These are phyloP conservation scores for Coemansia sp. DNA, from an alignment of 192 early-diverging fungal genomes.

Conservation along the genomic window DNA sequence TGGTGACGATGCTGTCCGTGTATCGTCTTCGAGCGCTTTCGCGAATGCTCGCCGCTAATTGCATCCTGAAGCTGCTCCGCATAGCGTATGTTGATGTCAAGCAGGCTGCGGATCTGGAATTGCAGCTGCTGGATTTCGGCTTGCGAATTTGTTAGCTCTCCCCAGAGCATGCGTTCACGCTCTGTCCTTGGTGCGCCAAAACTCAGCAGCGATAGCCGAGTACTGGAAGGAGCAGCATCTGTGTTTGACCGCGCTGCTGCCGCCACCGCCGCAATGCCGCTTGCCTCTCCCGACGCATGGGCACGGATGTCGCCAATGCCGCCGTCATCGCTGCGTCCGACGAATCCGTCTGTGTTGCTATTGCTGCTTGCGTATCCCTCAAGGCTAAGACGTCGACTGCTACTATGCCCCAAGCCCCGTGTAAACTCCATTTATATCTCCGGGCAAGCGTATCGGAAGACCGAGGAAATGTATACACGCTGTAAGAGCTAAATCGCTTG, in stretches of 20 bases:
- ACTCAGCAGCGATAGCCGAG: neutral
- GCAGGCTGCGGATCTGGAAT: conserved; percentile 20
- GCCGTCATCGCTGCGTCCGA: neutral
- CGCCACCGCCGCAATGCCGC: neutral
- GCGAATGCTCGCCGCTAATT: conserved; percentile 11
- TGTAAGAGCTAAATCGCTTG: neutral
- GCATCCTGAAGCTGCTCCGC: conserved; percentile 41
- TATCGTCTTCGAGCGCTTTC: conserved; percentile 7
- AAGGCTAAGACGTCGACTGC: neutral
- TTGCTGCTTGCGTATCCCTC: neutral
- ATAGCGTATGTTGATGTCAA: conserved; percentile 37
- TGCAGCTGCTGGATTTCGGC: conserved; percentile 29
- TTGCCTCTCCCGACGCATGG: neutral
- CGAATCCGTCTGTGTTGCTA: neutral
- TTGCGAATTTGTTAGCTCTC: conserved; percentile 17
- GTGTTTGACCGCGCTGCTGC: neutral
- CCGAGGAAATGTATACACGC: neutral
- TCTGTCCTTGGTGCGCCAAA: conserved; percentile 12
- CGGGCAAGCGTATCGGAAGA: neutral
- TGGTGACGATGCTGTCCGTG: too few species aligned
- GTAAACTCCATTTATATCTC: neutral
- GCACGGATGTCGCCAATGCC: neutral
- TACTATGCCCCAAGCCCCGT: neutral
- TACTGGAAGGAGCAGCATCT: neutral
- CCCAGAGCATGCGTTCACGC: conserved; percentile 27